Evolutionary conservation across 805 yeast genomes (phyloP).

Genomic region (Metschnikowia aberdeeniae): DNA sequence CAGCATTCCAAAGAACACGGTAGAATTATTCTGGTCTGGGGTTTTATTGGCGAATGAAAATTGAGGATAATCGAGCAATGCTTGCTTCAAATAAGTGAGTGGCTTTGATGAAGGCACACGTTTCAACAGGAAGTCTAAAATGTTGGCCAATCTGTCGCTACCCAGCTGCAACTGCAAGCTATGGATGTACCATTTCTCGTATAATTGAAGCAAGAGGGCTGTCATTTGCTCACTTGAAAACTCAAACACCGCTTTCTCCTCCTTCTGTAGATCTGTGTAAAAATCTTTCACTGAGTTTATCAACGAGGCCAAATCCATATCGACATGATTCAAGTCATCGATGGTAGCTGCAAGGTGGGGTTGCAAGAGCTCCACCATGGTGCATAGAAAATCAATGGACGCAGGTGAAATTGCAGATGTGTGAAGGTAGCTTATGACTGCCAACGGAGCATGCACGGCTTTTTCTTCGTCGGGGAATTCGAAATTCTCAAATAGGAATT

Average conservation of each 20-base stretch:
- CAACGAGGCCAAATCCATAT: neutral
- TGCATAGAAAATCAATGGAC: slow-evolving; percentile 40
- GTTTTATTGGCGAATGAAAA: neutral
- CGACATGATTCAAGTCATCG: neutral
- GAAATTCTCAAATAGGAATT: slow-evolving; percentile 60
- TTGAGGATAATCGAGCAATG: slow-evolving; percentile 15
- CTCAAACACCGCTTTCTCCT: neutral
- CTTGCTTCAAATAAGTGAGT: slow-evolving; percentile 11
- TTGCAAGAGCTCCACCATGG: slow-evolving; percentile 54
- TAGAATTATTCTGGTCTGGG: neutral
- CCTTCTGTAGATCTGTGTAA: neutral
- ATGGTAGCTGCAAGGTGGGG: slow-evolving; percentile 47
- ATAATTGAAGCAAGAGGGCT: slow-evolving; percentile 14
- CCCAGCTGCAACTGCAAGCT: slow-evolving; percentile 13
- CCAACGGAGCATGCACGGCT: slow-evolving; percentile 72
- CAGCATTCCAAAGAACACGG: slow-evolving; percentile 26
- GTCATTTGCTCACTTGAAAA: slow-evolving; percentile 13
- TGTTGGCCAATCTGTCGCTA: slow-evolving; percentile 19
- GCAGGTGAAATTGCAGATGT: slow-evolving; percentile 13
- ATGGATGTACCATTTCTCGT: slow-evolving; percentile 18
- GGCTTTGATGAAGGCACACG: slow-evolving; percentile 5
- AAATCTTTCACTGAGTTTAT: neutral
- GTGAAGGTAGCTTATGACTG: slow-evolving; percentile 47
- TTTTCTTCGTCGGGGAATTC: slow-evolving; percentile 86
- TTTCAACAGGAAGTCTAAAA: slow-evolving; percentile 1